These are phyloP conservation scores for Houttuynia cordata DNA, from an alignment of 164 flowering plant species.

Conservation along the genomic window DNA sequence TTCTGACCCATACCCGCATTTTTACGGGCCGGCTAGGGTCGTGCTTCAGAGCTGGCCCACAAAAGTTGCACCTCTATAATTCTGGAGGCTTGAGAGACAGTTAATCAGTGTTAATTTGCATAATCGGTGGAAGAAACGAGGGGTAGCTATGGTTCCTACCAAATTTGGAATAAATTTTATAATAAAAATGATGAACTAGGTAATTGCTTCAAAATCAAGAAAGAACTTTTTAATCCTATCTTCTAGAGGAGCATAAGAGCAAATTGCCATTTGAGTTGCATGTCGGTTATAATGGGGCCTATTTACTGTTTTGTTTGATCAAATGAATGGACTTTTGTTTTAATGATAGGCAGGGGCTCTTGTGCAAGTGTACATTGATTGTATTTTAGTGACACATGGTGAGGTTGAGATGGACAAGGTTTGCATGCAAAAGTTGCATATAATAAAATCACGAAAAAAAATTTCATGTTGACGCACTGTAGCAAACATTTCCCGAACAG, in stretches of 20 bases:
- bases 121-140: slow-evolving; percentile 94
- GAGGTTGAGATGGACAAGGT: slow-evolving; percentile 99
- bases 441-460: too few relatives aligned
- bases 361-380: slow-evolving; percentile 94
- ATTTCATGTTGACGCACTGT: too few relatives aligned
- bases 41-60: too few relatives aligned
- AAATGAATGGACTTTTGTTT: background rate
- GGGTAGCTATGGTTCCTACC: slow-evolving; percentile 87
- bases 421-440: too few relatives aligned
- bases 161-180: slow-evolving; percentile 94
- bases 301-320: background rate
- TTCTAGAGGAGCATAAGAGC: background rate
- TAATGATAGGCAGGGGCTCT: slow-evolving; percentile 84
- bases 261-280: background rate
- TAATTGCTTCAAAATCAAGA: slow-evolving; percentile 7
- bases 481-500: too few relatives aligned
- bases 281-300: background rate
- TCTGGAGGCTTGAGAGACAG: slow-evolving; percentile 42
- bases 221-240: background rate
- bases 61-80: too few relatives aligned
- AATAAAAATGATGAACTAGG: slow-evolving; percentile 89
- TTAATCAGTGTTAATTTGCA: slow-evolving; percentile 55
- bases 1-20: too few relatives aligned
- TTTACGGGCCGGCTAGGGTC: too few relatives aligned
- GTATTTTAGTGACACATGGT: slow-evolving; percentile 95